Evolutionary conservation across 169 alveolate genomes (phyloP).

Genomic region (Cryptosporidium parvum): DNA sequence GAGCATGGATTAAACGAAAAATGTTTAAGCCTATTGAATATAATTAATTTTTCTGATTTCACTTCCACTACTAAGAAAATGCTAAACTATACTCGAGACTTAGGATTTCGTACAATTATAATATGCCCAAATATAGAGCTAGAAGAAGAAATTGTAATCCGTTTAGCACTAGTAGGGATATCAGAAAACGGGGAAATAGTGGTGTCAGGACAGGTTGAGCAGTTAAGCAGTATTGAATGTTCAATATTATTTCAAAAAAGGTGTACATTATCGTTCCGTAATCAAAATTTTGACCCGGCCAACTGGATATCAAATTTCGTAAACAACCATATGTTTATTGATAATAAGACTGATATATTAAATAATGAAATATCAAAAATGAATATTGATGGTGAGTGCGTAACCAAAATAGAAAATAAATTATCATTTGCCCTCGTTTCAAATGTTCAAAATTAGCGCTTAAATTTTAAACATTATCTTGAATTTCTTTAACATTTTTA

Average conservation of each 20-base stretch:
- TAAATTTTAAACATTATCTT: neutral
- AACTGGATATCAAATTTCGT: slow-evolving; percentile 24
- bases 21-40: slow-evolving; percentile 14
- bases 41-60: slow-evolving; percentile 16
- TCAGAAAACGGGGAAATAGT: slow-evolving; percentile 40
- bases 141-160: slow-evolving; percentile 10
- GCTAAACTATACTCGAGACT: slow-evolving; percentile 20
- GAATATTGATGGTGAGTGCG: neutral
- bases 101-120: slow-evolving; percentile 40
- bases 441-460: slow-evolving; percentile 47
- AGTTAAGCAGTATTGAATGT: slow-evolving; percentile 34
- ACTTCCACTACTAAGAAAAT: slow-evolving; percentile 9
- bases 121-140: slow-evolving; percentile 22
- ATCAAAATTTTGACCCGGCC: slow-evolving; percentile 16
- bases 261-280: slow-evolving; percentile 31
- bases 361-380: slow-evolving; percentile 5
- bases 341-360: neutral
- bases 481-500: neutral
- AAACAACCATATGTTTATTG: neutral
- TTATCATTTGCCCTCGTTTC: slow-evolving; percentile 23
- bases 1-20: neutral
- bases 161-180: slow-evolving; percentile 33
- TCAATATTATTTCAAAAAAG: slow-evolving; percentile 54
- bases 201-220: slow-evolving; percentile 15
- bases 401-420: slow-evolving; percentile 36